Evolutionary conservation across 441 rosid species (phyloP).

Genomic region (Populus hybrid): DNA sequence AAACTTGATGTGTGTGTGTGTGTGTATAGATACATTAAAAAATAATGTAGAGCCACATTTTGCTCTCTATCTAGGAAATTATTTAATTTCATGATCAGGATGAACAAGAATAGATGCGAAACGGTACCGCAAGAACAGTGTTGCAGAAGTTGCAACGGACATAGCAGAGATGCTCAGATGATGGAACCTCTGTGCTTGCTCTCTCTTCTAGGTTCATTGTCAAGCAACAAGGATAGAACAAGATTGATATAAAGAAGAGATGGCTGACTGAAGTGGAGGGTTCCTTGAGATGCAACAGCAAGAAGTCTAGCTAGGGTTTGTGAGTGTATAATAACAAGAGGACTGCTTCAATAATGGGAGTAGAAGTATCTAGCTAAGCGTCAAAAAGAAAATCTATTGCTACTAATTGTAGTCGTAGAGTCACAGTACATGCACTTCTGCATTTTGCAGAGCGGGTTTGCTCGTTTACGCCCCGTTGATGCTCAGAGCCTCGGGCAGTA

Average conservation of each 20-base stretch:
- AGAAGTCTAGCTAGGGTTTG: conserved; percentile 26
- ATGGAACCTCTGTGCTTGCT: conserved; percentile 48
- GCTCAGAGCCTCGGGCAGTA: too few relatives aligned
- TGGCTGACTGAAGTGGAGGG: neutral
- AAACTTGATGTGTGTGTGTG: neutral
- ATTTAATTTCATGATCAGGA: neutral
- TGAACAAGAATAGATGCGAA: neutral
- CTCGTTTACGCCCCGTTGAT: too few relatives aligned
- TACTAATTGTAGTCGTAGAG: neutral
- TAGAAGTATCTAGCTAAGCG: neutral
- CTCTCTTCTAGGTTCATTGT: conserved; percentile 72
- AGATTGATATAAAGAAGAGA: neutral
- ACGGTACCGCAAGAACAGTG: conserved; percentile 92
- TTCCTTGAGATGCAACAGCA: neutral
- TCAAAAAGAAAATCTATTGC: conserved; percentile 9
- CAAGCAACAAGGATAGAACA: conserved; percentile 15
- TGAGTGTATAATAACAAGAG: neutral
- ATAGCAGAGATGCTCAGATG: conserved; percentile 88
- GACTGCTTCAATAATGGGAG: conserved; percentile 10
- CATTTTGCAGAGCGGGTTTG: too few relatives aligned
- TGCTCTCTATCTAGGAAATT: neutral
- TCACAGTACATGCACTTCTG: neutral
- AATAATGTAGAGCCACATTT: neutral
- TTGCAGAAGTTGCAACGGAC: conserved; percentile 96
- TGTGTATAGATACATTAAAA: too few relatives aligned